phyloP scores from a whole-genome alignment of 495 filamentous ascomycete genomes.

The Daldinia loculata region DNA sequence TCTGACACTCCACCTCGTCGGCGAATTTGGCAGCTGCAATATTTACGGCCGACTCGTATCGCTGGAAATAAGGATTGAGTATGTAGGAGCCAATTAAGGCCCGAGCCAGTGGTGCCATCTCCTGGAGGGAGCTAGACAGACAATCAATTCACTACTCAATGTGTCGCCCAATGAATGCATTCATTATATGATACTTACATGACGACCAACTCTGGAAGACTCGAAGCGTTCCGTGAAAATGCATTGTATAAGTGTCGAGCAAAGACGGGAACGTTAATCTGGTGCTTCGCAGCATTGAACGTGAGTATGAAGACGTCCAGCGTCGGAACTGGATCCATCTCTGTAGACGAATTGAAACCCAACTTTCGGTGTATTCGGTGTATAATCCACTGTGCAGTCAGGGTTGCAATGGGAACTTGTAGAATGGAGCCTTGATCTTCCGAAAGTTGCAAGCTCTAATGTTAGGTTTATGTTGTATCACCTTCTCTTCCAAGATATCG shows the following conservation, averaged over 20 bases:
- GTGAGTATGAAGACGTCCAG: slow-evolving; percentile 78
- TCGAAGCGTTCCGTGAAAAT: slow-evolving; percentile 60
- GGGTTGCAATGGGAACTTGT: background rate
- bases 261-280: slow-evolving; percentile 71
- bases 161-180: background rate
- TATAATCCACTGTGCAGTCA: background rate
- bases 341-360: background rate
- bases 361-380: background rate
- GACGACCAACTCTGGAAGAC: slow-evolving; percentile 73
- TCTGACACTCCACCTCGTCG: slow-evolving; percentile 13
- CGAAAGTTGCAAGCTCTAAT: background rate
- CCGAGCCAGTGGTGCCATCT: slow-evolving; percentile 83
- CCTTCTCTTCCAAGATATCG: background rate
- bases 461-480: background rate
- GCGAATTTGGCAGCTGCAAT: slow-evolving; percentile 61
- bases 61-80: slow-evolving; percentile 76
- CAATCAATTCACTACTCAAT: background rate
- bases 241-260: slow-evolving; percentile 75
- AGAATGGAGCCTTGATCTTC: background rate
- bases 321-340: slow-evolving; percentile 39
- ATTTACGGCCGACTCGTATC: slow-evolving; percentile 72
- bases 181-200: slow-evolving; percentile 53
- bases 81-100: slow-evolving; percentile 87
- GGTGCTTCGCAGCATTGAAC: slow-evolving; percentile 83
- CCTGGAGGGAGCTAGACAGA: slow-evolving; percentile 75